Evolutionary conservation across 73 alveolate species (phyloP).

Genomic region (Paramecium caudatum): DNA sequence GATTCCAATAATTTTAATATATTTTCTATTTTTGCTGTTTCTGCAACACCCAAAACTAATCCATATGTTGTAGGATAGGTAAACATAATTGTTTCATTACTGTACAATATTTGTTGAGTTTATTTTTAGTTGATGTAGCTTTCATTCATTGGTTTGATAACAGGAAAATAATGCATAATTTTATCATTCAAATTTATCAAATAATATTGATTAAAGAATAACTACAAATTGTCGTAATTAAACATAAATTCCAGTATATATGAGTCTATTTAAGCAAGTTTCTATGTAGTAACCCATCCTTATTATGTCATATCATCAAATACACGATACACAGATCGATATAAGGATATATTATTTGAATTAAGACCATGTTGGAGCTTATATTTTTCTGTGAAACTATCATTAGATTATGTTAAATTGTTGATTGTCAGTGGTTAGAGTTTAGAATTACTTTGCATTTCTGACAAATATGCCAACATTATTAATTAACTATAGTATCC

Average conservation of each 20-base stretch:
- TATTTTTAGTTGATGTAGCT: neutral
- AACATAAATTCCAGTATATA: conserved; percentile 36
- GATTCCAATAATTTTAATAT: neutral
- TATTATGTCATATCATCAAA: neutral
- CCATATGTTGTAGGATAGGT: conserved; percentile 12
- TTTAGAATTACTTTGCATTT: neutral
- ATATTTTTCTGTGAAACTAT: conserved; percentile 24
- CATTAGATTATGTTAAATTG: conserved; percentile 17
- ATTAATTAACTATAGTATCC: neutral
- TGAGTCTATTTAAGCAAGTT: conserved; percentile 13
- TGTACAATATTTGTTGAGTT: neutral
- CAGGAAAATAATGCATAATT: conserved; percentile 49
- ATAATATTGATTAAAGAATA: neutral
- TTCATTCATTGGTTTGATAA: conserved; percentile 15
- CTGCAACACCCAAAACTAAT: conserved; percentile 10
- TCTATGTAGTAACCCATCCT: conserved; percentile 11
- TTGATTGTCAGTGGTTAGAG: neutral
- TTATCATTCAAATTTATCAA: neutral
- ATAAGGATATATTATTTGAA: conserved; percentile 13
- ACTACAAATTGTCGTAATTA: neutral
- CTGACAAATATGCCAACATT: neutral
- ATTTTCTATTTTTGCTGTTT: neutral
- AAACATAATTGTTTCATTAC: neutral
- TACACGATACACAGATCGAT: conserved; percentile 28
- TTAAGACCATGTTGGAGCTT: neutral